These are phyloP conservation scores for Geoglossum glabrum DNA, from an alignment of 495 filamentous ascomycete species.

Conservation along the genomic window DNA sequence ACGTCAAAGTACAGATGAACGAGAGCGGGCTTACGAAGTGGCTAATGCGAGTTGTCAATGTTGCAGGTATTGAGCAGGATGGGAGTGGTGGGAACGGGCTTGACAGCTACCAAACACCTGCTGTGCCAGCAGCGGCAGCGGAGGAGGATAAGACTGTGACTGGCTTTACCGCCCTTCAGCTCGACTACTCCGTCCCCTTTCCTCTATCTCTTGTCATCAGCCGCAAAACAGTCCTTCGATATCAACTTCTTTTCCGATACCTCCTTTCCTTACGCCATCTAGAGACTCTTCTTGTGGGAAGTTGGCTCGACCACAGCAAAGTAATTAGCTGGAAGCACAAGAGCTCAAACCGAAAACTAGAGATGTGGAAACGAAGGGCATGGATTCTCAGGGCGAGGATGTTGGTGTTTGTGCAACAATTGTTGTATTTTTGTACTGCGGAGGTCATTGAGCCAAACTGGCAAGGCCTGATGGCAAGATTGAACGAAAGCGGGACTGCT, in stretches of 20 bases:
- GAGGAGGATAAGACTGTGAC: conserved; percentile 72
- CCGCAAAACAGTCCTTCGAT: conserved; percentile 84
- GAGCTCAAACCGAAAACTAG: conserved; percentile 49
- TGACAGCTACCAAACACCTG: conserved; percentile 31
- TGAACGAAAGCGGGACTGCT: conserved; percentile 37
- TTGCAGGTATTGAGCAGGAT: conserved; percentile 83
- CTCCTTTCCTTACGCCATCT: conserved; percentile 73
- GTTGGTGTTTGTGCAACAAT: conserved; percentile 90
- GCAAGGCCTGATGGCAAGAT: conserved; percentile 69
- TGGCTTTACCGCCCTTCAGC: conserved; percentile 77
- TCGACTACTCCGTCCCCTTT: conserved; percentile 89
- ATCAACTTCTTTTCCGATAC: conserved; percentile 90
- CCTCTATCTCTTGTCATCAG: conserved; percentile 93
- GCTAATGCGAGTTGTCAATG: conserved; percentile 88
- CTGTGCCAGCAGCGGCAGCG: conserved; percentile 21
- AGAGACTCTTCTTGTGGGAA: conserved; percentile 60
- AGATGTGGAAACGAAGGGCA: conserved; percentile 80
- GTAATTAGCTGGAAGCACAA: conserved; percentile 68
- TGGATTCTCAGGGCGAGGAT: conserved; percentile 87
- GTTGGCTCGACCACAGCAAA: conserved; percentile 80
- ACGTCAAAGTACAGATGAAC: conserved; percentile 94
- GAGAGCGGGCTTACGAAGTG: conserved; percentile 79
- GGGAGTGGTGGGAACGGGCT: conserved; percentile 29
- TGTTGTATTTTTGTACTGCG: conserved; percentile 87
- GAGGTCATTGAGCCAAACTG: conserved; percentile 98